A percentile compares a stretch with the other conserved stretches of the same genome.
phyloP scores from a whole-genome alignment of 148 eudicot genomes.

The Salicornia ramosissima region DNA sequence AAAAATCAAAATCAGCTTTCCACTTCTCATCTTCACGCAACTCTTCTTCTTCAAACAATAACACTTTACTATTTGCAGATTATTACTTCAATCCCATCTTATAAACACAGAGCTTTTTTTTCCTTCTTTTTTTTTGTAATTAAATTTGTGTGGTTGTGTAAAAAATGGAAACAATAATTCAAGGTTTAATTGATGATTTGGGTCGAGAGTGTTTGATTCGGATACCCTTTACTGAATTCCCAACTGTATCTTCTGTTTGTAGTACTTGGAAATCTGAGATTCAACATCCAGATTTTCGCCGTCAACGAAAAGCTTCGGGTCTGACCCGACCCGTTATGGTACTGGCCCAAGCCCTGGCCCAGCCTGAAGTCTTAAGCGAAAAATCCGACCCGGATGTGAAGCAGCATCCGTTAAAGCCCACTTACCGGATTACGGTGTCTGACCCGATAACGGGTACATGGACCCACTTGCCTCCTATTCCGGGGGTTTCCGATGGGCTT shows the following conservation, averaged over 20 bases:
- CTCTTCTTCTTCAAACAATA: too few species aligned
- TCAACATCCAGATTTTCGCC: conserved; percentile 35
- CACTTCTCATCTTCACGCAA: too few species aligned
- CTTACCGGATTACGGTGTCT: conserved; percentile 42
- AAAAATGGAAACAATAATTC: conserved; percentile 52
- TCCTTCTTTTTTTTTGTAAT: too few species aligned
- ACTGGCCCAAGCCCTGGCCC: conserved; percentile 65
- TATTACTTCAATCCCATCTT: too few species aligned
- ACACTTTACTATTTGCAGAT: too few species aligned
- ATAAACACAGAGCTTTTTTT: too few species aligned
- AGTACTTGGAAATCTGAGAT: conserved; percentile 46
- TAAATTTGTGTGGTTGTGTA: too few species aligned
- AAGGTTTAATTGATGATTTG: conserved; percentile 59
- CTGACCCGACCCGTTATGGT: conserved; percentile 43
- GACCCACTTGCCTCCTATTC: conserved; percentile 45
- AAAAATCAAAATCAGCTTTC: too few species aligned
- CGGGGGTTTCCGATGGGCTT: conserved; percentile 45
- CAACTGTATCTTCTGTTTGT: conserved; percentile 44
- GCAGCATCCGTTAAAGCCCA: conserved; percentile 25
- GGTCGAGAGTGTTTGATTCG: conserved; percentile 64
- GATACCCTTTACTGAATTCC: conserved; percentile 38
- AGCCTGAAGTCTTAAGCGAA: conserved; percentile 16
- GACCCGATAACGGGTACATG: conserved; percentile 48
- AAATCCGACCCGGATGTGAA: conserved; percentile 12
- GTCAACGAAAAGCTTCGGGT: conserved; percentile 36